Conservation (phyloP, 2,329 filamentous ascomycete species). For the Tolypocladium cylindrosporum region DNA sequence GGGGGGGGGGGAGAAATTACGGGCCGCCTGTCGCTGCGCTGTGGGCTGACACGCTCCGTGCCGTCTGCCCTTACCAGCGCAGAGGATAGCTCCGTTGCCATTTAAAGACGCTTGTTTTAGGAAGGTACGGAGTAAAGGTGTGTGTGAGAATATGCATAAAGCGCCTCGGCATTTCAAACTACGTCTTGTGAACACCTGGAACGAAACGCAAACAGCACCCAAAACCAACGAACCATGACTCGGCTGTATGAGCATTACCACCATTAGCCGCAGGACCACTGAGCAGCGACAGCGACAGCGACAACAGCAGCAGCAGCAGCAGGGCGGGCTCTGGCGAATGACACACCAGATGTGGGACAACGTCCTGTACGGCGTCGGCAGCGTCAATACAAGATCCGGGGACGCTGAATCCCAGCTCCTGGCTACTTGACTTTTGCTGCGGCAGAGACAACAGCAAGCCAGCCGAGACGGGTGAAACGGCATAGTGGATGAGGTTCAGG, state of each 20-base stretch:
- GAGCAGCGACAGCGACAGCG: background rate
- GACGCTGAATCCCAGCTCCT: constrained; percentile 8
- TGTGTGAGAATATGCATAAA: background rate
- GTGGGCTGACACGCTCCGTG: background rate
- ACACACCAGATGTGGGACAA: constrained; percentile 28
- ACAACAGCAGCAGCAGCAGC: background rate
- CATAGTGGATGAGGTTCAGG: background rate
- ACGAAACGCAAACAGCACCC: background rate
- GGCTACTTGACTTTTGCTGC: background rate
- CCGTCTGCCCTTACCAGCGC: background rate
- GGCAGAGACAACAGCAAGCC: background rate
- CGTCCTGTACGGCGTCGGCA: constrained; percentile 27
- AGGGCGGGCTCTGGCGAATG: constrained; percentile 16
- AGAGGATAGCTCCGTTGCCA: background rate
- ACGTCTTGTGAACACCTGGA: background rate
- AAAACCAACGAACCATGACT: background rate
- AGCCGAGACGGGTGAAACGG: background rate
- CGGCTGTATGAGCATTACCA: constrained; percentile 14
- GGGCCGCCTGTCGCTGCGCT: no score
- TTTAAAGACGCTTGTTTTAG: background rate
- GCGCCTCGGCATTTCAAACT: background rate
- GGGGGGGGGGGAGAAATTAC: no score
- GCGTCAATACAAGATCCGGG: constrained; percentile 24
- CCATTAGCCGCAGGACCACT: constrained; percentile 4
- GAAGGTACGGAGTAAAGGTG: no score